Base-by-base conservation (phyloP, 306 rosid species). In the Prunus armeniaca region DNA sequence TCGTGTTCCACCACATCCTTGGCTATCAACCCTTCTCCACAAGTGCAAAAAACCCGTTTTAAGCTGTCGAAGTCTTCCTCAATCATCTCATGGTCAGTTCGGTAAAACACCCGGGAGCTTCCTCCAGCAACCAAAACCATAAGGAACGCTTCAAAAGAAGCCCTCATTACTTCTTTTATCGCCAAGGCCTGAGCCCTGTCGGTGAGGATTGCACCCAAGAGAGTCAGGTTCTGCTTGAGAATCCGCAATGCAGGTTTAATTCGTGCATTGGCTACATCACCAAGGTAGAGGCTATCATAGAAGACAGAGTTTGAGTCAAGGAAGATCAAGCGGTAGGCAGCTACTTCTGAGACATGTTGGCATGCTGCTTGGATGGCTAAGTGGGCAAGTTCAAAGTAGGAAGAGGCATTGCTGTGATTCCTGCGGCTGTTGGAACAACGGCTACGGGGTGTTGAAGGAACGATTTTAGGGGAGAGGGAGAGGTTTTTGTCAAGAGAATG, bases 121-220 rank as follows among this genome's bases (percentile, higher is more conserved):
- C 99, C 99, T 19, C 99, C 99, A 0, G 99, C 97, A 4, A 95
- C 87, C 85, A 95, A 77, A 65, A 89, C 96, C 97, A 91, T 95
- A n/a, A 89, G 87, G 78, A 86, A 91, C 57, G 97, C 96, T 41
- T 92, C 97, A n/a, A 86, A 92, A 0, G 97, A 83, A 17, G 98
- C 87, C 84, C 63, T 92, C 97, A 95, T 92, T 63, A 95, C 92
- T 84, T 92, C 97, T 78, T 78, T 92, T 75, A 92, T 80, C 12
- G 97, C 99, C 72, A 88, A 58, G 50, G 98, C 85, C 52, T 92
- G 99, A 12, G 98, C 98, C 78, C 77, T 78, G 50, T 92, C 93
- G 0, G 84, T 64, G n/a, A 95, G 82, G 12, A 95, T 84, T n/a
- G 87, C 76, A 5, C 88, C 76, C 83, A 95, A 79, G 13, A 95